Percentiles rank a stretch among this genome's conserved stretches.
phyloP scores from a whole-genome alignment of 2,329 filamentous ascomycete species.

The Pseudogymnoascus sp. region DNA sequence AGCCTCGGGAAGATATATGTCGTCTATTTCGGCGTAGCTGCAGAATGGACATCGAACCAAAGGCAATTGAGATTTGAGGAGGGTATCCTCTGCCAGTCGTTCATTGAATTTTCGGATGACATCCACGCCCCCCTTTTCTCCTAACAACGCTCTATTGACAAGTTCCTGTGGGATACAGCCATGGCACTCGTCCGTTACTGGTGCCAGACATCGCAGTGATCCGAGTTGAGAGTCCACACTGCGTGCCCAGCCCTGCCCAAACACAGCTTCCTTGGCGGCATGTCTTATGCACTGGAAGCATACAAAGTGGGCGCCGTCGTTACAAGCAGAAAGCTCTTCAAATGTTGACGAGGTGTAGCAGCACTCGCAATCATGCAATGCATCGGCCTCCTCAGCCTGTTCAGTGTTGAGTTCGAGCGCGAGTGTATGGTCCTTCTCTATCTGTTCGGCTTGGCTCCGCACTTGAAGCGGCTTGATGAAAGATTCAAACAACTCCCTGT shows the following conservation, averaged over 20 bases:
- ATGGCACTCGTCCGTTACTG: conserved; percentile 58
- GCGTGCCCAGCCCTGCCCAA: conserved; percentile 83
- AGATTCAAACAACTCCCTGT: conserved; percentile 51
- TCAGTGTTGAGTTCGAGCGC: conserved; percentile 47
- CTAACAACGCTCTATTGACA: conserved; percentile 62
- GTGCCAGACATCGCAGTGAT: conserved; percentile 76
- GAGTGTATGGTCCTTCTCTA: conserved; percentile 43
- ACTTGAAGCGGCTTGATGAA: conserved; percentile 46
- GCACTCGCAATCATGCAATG: conserved; percentile 64
- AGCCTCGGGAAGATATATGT: conserved; percentile 53
- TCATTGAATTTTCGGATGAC: conserved; percentile 69
- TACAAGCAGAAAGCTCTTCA: conserved; percentile 67
- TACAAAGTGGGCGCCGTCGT: conserved; percentile 58
- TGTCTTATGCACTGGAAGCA: conserved; percentile 77
- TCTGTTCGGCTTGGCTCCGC: conserved; percentile 35
- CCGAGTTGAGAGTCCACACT: conserved; percentile 65
- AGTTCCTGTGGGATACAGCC: conserved; percentile 64
- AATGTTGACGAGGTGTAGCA: conserved; percentile 65
- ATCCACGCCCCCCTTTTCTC: conserved; percentile 61
- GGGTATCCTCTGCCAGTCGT: conserved; percentile 65
- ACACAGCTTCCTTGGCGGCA: conserved; percentile 77
- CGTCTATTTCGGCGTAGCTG: conserved; percentile 80
- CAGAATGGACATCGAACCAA: conserved; percentile 86
- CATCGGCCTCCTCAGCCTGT: conserved; percentile 48
- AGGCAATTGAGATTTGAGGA: conserved; percentile 64